phyloP scores from a whole-genome alignment of 148 eudicot species.

The Silene conica region DNA sequence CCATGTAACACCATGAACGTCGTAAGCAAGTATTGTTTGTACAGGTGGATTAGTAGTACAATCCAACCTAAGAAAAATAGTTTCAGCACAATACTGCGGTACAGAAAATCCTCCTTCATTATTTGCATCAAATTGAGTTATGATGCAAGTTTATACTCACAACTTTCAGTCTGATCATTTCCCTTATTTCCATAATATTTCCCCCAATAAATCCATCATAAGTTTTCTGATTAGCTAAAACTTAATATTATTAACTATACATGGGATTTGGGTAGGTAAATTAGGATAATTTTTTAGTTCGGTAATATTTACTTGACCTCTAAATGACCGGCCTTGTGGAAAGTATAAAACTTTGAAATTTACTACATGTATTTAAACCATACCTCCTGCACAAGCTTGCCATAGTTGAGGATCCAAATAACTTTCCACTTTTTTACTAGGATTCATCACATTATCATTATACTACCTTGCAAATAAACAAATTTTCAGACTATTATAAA shows the following conservation, averaged over 20 bases:
- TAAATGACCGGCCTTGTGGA: slow-evolving; percentile 90
- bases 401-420: slow-evolving; percentile 73
- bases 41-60: slow-evolving; percentile 88
- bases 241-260: slow-evolving; percentile 46
- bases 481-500: too few relatives aligned
- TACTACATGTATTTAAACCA: slow-evolving; percentile 79
- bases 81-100: slow-evolving; percentile 89
- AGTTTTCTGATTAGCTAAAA: slow-evolving; percentile 58
- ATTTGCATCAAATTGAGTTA: slow-evolving; percentile 96
- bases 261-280: slow-evolving; percentile 52
- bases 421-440: slow-evolving; percentile 36
- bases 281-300: slow-evolving; percentile 46
- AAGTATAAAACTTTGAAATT: slow-evolving; percentile 73
- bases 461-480: too few relatives aligned
- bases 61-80: slow-evolving; percentile 79
- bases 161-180: slow-evolving; percentile 25
- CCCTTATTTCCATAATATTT: too few relatives aligned
- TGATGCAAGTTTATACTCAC: slow-evolving; percentile 47
- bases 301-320: slow-evolving; percentile 46
- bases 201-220: slow-evolving; percentile 54
- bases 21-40: slow-evolving; percentile 71
- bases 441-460: slow-evolving; percentile 60
- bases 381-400: slow-evolving; percentile 98
- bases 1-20: slow-evolving; percentile 83
- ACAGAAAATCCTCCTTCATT: slow-evolving; percentile 96